Evolutionary conservation across 192 early-diverging fungal species (phyloP), one percentile per base, ranked within the genome.

Genomic region (Phlyctochytrium planicorne): DNA sequence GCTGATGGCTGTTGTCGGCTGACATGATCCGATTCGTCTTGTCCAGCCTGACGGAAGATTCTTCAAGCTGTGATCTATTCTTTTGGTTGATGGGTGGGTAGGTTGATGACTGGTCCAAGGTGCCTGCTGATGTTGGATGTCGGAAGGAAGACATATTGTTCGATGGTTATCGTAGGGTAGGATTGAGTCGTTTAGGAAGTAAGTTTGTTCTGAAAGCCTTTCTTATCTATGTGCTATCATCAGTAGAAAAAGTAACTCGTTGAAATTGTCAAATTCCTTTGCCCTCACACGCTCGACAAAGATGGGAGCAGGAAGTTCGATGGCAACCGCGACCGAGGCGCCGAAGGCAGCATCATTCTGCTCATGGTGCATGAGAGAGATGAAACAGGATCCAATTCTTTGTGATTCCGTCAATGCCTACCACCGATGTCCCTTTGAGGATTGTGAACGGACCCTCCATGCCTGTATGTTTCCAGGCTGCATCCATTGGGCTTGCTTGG

Each of bases 301-400:
- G n/a, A n/a, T n/a, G n/a, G n/a, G n/a, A n/a, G n/a, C n/a, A n/a
- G n/a, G n/a, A n/a, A n/a, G n/a, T n/a, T n/a, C n/a, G n/a, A n/a
- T n/a, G n/a, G n/a, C n/a, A n/a, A n/a, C n/a, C n/a, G n/a, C n/a
- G n/a, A n/a, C n/a, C n/a, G n/a, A n/a, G n/a, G n/a, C n/a, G n/a
- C n/a, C n/a, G n/a, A n/a, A n/a, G 57, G 34, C 67, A 30, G 2
- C 63, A 2, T 35, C 52, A 29, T 71, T 27, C 53, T 71, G 69
- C 62, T 71, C 69, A 24, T 71, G 69, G 69, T 71, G 69, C 36
- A 30, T 71, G 25, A 3, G 52, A 30, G 29, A 16, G 29, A 33
- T 69, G 12, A 57, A 27, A 31, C 59, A 32, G 25, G 47, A 61
- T 16, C 59, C 24, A 16, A 55, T 24, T 47, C 4, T 47, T 33